A percentile compares a stretch with the other conserved stretches of the same genome.
phyloP scores from a whole-genome alignment of 176 grass and related monocot genomes.

The Luzula sylvatica region DNA sequence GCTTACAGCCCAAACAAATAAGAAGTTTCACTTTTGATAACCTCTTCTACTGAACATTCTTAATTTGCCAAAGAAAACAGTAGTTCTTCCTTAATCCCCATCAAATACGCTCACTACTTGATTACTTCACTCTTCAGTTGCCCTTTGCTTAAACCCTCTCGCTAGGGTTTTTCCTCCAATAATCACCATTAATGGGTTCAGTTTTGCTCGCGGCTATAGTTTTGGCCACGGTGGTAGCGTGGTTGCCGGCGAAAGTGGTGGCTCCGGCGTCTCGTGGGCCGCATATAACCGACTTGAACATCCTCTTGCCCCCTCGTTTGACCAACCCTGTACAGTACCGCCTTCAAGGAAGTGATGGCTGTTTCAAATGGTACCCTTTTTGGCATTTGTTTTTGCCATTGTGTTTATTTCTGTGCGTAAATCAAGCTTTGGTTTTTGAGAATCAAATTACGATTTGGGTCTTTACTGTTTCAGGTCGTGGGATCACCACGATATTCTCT shows the following conservation, averaged over 20 bases:
- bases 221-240: conserved; percentile 17
- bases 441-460: not conserved
- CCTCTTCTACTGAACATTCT: not conserved
- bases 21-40: not conserved
- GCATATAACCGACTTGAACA: conserved; percentile 84
- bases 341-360: conserved; percentile 66
- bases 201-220: conserved; percentile 21
- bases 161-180: conserved; percentile 53
- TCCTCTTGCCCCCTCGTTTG: conserved; percentile 78
- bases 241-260: conserved; percentile 9
- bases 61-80: not conserved
- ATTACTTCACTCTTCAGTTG: not conserved
- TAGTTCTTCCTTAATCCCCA: not conserved
- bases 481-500: conserved; percentile 92
- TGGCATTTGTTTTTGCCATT: not conserved
- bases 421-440: not conserved
- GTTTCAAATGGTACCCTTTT: conserved; percentile 67
- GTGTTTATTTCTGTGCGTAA: not conserved
- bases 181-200: not conserved
- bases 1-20: not conserved
- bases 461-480: conserved; percentile 41
- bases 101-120: not conserved
- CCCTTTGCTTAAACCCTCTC: conserved; percentile 13
- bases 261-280: conserved; percentile 33
- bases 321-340: conserved; percentile 66